Conservation (phyloP, 306 rosid genomes). For the Cucumis hystrix region DNA sequence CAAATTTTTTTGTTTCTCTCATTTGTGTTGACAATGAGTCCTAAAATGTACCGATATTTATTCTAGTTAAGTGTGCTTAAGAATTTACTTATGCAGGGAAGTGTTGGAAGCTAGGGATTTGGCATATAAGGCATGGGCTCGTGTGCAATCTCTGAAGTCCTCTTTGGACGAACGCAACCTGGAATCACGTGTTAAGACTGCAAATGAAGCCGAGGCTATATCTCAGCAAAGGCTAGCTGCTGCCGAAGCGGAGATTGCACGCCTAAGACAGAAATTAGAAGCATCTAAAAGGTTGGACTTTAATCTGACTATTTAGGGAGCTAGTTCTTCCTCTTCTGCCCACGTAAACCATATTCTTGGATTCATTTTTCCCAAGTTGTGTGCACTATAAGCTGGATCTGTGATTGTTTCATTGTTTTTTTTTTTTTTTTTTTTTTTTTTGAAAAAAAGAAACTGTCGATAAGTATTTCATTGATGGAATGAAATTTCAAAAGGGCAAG, state of each 20-base stretch:
- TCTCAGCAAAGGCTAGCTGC: slow-evolving; percentile 91
- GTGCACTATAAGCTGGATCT: background rate
- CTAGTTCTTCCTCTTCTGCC: background rate
- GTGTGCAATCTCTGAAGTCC: slow-evolving; percentile 59
- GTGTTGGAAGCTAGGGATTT: slow-evolving; percentile 66
- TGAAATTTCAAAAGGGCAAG: too few relatives aligned
- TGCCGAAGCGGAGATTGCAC: slow-evolving; percentile 86
- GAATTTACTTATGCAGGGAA: slow-evolving; percentile 42
- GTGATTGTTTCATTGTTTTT: too few relatives aligned
- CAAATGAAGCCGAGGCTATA: slow-evolving; percentile 89
- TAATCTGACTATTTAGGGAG: background rate
- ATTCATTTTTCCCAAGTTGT: background rate
- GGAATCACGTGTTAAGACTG: slow-evolving; percentile 84
- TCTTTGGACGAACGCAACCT: slow-evolving; percentile 77
- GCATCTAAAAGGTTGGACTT: slow-evolving; percentile 55
- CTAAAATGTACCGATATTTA: background rate
- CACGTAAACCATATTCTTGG: background rate
- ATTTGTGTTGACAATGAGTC: background rate
- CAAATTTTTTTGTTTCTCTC: background rate
- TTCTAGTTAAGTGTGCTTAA: slow-evolving; percentile 7
- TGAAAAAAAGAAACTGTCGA: too few relatives aligned
- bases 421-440: too few relatives aligned
- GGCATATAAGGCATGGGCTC: slow-evolving; percentile 83
- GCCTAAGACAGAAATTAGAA: slow-evolving; percentile 60
- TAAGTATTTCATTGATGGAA: too few relatives aligned